Percentiles rank a stretch among this genome's conserved stretches.
Conservation (phyloP, 768 basidiomycete genomes). For the Sistotremastrum niveocremeum region DNA sequence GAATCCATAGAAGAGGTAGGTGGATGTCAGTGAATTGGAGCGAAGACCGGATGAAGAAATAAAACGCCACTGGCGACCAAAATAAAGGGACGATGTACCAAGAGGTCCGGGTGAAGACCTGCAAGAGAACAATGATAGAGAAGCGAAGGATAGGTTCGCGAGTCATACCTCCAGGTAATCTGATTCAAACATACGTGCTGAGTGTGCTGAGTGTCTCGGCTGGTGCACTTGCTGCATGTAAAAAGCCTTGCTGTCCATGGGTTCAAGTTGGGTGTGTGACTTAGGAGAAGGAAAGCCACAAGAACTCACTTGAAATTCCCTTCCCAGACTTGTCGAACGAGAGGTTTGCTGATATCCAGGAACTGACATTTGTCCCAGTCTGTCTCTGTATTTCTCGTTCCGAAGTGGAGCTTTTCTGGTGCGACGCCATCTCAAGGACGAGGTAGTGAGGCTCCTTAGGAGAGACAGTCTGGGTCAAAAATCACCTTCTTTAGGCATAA, state of each 20-base stretch:
- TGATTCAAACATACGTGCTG: slow-evolving; percentile 80
- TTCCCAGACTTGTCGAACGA: slow-evolving; percentile 64
- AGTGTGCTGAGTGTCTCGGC: slow-evolving; percentile 72
- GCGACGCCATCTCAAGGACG: slow-evolving; percentile 66
- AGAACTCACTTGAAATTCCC: slow-evolving; percentile 63
- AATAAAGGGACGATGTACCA: slow-evolving; percentile 91
- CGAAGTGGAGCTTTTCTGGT: slow-evolving; percentile 80
- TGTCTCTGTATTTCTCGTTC: slow-evolving; percentile 65
- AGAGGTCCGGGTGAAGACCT: slow-evolving; percentile 72
- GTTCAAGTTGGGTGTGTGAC: background rate
- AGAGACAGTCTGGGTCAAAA: slow-evolving; percentile 8
- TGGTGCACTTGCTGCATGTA: slow-evolving; percentile 96
- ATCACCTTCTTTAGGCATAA: slow-evolving; percentile 67
- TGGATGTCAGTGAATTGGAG: slow-evolving; percentile 62
- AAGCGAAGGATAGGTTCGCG: background rate
- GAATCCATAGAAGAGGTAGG: slow-evolving; percentile 26
- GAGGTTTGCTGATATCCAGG: slow-evolving; percentile 74
- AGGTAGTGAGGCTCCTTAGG: background rate
- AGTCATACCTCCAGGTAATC: slow-evolving; percentile 59
- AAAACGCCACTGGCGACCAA: slow-evolving; percentile 79
- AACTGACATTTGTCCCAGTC: slow-evolving; percentile 89
- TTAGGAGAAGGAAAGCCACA: background rate
- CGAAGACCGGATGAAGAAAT: slow-evolving; percentile 68
- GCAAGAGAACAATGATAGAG: background rate
- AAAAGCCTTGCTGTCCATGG: slow-evolving; percentile 62